phyloP scores from a whole-genome alignment of 148 eudicot species.

The Vaccinium vitisidaea region DNA sequence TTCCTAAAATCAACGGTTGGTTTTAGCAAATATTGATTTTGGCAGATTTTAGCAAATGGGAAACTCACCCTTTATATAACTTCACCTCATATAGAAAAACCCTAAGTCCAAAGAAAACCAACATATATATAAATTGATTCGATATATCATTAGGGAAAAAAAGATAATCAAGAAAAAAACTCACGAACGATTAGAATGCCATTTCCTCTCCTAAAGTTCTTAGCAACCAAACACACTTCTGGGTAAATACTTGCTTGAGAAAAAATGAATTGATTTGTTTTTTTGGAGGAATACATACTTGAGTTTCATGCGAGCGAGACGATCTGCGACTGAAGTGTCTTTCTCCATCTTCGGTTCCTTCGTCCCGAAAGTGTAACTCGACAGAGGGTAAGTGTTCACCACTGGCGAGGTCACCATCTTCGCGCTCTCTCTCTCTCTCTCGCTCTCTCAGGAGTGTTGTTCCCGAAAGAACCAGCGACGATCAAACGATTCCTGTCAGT shows the following conservation, averaged over 20 bases:
- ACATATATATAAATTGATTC: too few species aligned
- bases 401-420: slow-evolving; percentile 49
- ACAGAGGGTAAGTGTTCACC: slow-evolving; percentile 70
- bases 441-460: not conserved
- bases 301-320: slow-evolving; percentile 91
- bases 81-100: not conserved
- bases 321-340: slow-evolving; percentile 90
- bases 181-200: not conserved
- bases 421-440: not conserved
- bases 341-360: slow-evolving; percentile 91
- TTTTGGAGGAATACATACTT: slow-evolving; percentile 36
- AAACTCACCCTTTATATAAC: not conserved
- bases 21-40: too few species aligned
- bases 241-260: not conserved
- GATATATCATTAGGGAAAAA: too few species aligned
- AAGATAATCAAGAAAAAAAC: not conserved
- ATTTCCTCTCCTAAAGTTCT: not conserved
- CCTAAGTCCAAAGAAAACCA: not conserved
- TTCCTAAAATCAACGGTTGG: too few species aligned
- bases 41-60: too few species aligned
- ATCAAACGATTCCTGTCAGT: not conserved
- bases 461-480: not conserved
- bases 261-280: not conserved
- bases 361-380: slow-evolving; percentile 81
- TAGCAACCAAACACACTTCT: not conserved